Evolutionary conservation across 805 yeast genomes (phyloP), one percentile per base, ranked within the genome.

Genomic region (Cyberlindnera meyerae): DNA sequence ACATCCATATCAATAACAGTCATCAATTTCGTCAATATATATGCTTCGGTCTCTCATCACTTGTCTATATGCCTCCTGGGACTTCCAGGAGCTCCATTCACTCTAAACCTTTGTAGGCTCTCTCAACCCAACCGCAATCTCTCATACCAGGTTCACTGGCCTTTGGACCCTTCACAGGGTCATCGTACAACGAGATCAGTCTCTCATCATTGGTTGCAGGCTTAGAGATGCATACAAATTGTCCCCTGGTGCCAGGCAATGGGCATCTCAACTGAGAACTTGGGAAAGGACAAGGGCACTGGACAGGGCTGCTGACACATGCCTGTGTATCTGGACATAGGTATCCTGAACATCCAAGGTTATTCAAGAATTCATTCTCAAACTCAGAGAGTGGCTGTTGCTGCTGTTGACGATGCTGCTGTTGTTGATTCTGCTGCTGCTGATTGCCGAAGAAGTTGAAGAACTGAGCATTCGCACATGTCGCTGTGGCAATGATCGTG

Each of bases 271-370:
- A 52, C 56, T 90, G 96, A 1, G 94, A 79, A 40, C 78, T 75
- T 2, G 96, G 93, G 54, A 77, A 90, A 3, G 86, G 87, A 57
- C 98, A 93, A 2, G 97, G 96, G 57, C 98, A 93, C 34, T 80
- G 83, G 7, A 69, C 48, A 0, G 86, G 76, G 2, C 60, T 51
- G 2, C 70, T 68, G 0, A 86, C 98, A 63, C 98, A 93, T 8
- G 68, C 68, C 27, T 79, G 66, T 0, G 97, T 86, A 48, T 80
- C 95, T 4, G 86, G 86, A 55, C 98, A 93, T 24, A 90, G 60
- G 56, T 80, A 90, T 6, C 65, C 64, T 8, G 62, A 59, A 54
- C 98, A 93, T 4, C 66, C 62, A n/a, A n/a, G n/a, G 6, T 65
- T 55, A 38, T 61, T 51, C 25, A 68, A 43, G 29, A 62, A 52